phyloP scores from a whole-genome alignment of 148 eudicot genomes.

The Persicaria tinctoria region DNA sequence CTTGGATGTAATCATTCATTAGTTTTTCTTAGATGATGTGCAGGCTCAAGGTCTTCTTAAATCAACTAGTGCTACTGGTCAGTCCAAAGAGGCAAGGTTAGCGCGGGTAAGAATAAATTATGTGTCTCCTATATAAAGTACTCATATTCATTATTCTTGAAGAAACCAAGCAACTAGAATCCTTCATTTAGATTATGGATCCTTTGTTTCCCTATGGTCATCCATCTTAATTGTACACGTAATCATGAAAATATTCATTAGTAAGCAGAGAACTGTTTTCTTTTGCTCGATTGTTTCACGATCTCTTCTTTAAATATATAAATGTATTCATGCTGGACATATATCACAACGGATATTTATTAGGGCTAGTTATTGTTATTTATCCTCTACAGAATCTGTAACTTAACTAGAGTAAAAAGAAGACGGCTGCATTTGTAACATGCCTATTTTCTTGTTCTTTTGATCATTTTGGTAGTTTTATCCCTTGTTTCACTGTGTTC shows the following conservation, averaged over 20 bases:
- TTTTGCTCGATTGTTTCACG: not conserved
- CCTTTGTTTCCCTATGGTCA: not conserved
- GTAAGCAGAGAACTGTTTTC: not conserved
- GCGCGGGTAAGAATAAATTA: slow-evolving; percentile 66
- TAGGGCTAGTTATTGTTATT: not conserved
- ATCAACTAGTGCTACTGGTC: slow-evolving; percentile 70
- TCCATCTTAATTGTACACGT: not conserved
- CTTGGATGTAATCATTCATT: slow-evolving; percentile 27
- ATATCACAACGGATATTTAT: not conserved
- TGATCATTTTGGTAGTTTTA: not conserved
- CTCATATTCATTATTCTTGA: not conserved
- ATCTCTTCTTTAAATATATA: not conserved
- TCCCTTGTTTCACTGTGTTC: not conserved
- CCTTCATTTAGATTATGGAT: not conserved
- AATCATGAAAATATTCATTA: not conserved
- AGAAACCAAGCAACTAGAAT: not conserved
- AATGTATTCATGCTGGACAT: not conserved
- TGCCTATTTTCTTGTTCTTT: not conserved
- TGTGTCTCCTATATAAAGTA: not conserved
- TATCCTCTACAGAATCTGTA: not conserved
- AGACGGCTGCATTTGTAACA: not conserved
- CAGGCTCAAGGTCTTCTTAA: slow-evolving; percentile 97
- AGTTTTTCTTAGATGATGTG: slow-evolving; percentile 25
- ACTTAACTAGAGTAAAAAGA: slow-evolving; percentile 8
- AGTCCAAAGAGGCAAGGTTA: slow-evolving; percentile 96